Evolutionary conservation across 2,329 filamentous ascomycete genomes (phyloP).

Genomic region (Fonsecaea multimorphosa): DNA sequence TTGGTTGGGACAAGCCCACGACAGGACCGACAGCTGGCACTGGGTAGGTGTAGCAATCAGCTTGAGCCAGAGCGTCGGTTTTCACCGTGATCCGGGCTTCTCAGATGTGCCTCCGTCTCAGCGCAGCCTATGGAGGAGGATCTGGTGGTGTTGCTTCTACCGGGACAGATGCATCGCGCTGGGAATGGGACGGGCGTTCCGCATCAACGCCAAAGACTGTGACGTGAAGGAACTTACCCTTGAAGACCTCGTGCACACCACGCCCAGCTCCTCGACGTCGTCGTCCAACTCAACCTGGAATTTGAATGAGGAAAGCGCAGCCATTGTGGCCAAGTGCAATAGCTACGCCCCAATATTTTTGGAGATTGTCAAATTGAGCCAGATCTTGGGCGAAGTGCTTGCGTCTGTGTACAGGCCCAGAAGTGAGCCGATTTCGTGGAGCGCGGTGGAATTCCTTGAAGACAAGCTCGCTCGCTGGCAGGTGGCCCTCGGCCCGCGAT

Average conservation of each 20-base stretch:
- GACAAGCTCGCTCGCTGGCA: slow-evolving; percentile 18
- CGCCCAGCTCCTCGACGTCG: neutral
- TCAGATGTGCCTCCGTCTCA: slow-evolving; percentile 36
- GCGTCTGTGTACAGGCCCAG: slow-evolving; percentile 11
- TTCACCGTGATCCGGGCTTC: slow-evolving; percentile 46
- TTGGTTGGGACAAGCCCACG: slow-evolving; percentile 24
- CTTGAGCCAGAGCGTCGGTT: slow-evolving; percentile 52
- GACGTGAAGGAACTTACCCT: slow-evolving; percentile 22
- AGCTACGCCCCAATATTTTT: slow-evolving; percentile 18
- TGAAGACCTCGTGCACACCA: slow-evolving; percentile 18
- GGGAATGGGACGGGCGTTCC: slow-evolving; percentile 44
- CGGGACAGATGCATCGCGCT: slow-evolving; percentile 52
- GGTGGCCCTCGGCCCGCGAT: slow-evolving; percentile 10
- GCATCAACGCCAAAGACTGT: slow-evolving; percentile 27
- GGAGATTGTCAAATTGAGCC: slow-evolving; percentile 16
- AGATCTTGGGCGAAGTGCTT: slow-evolving; percentile 15
- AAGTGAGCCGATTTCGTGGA: slow-evolving; percentile 6
- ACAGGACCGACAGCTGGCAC: slow-evolving; percentile 46
- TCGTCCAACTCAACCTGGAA: neutral
- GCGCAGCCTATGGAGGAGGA: slow-evolving; percentile 46
- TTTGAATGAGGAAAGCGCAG: neutral
- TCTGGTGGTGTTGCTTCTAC: slow-evolving; percentile 52
- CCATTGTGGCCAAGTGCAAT: slow-evolving; percentile 14
- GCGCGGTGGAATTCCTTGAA: neutral
- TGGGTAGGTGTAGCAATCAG: slow-evolving; percentile 55